Conservation (phyloP, 768 basidiomycete species). For the Auricularia auricula-judae region DNA sequence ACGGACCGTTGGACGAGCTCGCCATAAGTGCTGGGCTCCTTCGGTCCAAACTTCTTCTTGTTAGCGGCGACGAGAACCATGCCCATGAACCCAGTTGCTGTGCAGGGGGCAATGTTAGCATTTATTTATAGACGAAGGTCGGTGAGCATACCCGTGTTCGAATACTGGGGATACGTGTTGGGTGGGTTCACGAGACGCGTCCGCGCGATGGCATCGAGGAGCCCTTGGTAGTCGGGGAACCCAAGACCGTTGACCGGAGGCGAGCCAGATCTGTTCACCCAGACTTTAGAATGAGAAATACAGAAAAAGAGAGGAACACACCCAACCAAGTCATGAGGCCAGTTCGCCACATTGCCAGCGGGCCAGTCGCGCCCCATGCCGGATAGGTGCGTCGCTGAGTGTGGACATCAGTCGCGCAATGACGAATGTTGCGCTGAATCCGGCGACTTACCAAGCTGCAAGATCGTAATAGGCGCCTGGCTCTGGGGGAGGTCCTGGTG, state of each 20-base stretch:
- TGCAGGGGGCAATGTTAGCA: background rate
- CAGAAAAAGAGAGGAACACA: background rate
- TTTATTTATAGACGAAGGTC: background rate
- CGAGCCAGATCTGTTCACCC: conserved; percentile 10
- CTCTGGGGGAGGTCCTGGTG: background rate
- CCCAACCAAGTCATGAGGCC: conserved; percentile 28
- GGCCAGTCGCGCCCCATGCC: conserved; percentile 27
- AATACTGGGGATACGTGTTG: conserved; percentile 33
- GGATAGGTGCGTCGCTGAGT: conserved; percentile 17
- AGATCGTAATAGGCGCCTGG: conserved; percentile 14
- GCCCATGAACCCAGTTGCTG: conserved; percentile 21
- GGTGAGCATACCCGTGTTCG: conserved; percentile 21
- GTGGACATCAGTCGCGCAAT: background rate
- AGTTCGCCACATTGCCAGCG: conserved; percentile 22
- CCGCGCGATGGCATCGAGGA: conserved; percentile 26
- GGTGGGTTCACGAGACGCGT: conserved; percentile 32
- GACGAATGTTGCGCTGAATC: background rate
- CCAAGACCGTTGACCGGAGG: conserved; percentile 19
- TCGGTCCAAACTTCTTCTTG: conserved; percentile 5
- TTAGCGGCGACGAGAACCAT: conserved; percentile 27
- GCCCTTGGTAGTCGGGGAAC: conserved; percentile 20
- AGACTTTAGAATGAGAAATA: background rate
- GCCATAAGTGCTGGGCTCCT: conserved; percentile 23
- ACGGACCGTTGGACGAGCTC: conserved; percentile 28
- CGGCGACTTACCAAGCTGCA: conserved; percentile 11